A percentile compares a stretch with the other conserved stretches of the same genome.
Evolutionary conservation across 192 early-diverging fungal genomes (phyloP).

Genomic region (Entomortierella lignicola): DNA sequence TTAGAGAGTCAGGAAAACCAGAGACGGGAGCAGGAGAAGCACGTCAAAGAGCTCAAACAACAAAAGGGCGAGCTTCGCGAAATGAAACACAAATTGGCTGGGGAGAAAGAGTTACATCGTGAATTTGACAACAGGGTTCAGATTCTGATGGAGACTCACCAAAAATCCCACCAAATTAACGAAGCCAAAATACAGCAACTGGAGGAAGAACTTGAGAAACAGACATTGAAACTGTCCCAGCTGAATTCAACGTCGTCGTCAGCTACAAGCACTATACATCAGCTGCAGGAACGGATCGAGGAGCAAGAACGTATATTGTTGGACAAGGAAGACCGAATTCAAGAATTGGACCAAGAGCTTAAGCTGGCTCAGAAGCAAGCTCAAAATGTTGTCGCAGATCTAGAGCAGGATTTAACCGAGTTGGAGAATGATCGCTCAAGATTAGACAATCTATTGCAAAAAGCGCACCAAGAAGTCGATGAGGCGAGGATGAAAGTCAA

Average conservation of each 20-base stretch:
- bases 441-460: slow-evolving; percentile 12
- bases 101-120: slow-evolving; percentile 19
- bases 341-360: slow-evolving; percentile 35
- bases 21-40: slow-evolving; percentile 12
- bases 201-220: slow-evolving; percentile 23
- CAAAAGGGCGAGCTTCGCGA: slow-evolving; percentile 11
- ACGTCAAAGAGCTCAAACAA: slow-evolving; percentile 12
- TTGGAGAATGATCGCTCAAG: slow-evolving; percentile 13
- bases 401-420: slow-evolving; percentile 28
- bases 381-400: slow-evolving; percentile 28
- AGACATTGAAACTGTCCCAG: slow-evolving; percentile 12
- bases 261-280: slow-evolving; percentile 9
- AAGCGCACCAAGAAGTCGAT: slow-evolving; percentile 12
- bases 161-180: slow-evolving; percentile 14
- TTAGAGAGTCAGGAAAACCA: slow-evolving; percentile 1
- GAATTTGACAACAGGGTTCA: slow-evolving; percentile 20
- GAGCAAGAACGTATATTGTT: slow-evolving; percentile 29
- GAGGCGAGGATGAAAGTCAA: slow-evolving; percentile 13
- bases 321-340: slow-evolving; percentile 47
- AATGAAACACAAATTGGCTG: slow-evolving; percentile 3
- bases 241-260: slow-evolving; percentile 14
- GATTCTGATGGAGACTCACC: slow-evolving; percentile 14
- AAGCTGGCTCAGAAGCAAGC: slow-evolving; percentile 31
- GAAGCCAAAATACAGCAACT: slow-evolving; percentile 29
- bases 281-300: slow-evolving; percentile 18